These are phyloP conservation scores for Ballota nigra DNA, from an alignment of 257 asterid genomes.

Conservation along the genomic window DNA sequence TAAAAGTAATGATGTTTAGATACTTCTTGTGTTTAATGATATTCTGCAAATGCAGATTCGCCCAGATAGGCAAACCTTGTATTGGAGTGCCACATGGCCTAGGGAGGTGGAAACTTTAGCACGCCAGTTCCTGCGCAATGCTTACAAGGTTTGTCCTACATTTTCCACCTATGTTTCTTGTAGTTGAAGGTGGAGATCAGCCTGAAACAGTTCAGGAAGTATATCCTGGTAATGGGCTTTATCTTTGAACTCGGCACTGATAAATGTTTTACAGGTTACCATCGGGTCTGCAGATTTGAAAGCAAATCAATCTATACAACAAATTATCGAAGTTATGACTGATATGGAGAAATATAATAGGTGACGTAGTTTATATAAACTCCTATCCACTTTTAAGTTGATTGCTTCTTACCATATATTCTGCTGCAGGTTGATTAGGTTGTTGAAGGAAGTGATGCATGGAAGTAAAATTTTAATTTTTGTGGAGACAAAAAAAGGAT, in stretches of 20 bases:
- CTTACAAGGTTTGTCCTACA: slow-evolving; percentile 62
- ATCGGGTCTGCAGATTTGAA: slow-evolving; percentile 78
- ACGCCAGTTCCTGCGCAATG: slow-evolving; percentile 74
- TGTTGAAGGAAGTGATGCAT: slow-evolving; percentile 76
- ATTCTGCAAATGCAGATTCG: slow-evolving; percentile 54
- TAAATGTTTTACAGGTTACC: slow-evolving; percentile 49
- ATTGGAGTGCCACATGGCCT: slow-evolving; percentile 99
- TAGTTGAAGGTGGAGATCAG: background rate
- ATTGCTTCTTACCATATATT: slow-evolving; percentile 28
- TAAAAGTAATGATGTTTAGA: background rate
- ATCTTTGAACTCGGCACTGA: background rate
- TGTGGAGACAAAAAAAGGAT: slow-evolving; percentile 91
- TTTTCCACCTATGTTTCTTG: slow-evolving; percentile 1
- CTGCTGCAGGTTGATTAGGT: slow-evolving; percentile 61
- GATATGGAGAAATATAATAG: slow-evolving; percentile 89
- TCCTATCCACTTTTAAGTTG: background rate
- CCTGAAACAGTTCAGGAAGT: slow-evolving; percentile 2
- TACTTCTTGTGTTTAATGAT: slow-evolving; percentile 16
- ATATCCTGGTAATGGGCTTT: background rate
- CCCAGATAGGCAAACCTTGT: slow-evolving; percentile 94
- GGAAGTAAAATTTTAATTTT: slow-evolving; percentile 83
- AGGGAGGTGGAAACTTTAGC: slow-evolving; percentile 85
- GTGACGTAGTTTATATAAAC: slow-evolving; percentile 31
- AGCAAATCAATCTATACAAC: slow-evolving; percentile 82
- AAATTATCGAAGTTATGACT: slow-evolving; percentile 73